Evolutionary conservation across 331 rosid species (phyloP), one percentile per base, ranked within the genome.

Genomic region (Telfairia occidentalis): DNA sequence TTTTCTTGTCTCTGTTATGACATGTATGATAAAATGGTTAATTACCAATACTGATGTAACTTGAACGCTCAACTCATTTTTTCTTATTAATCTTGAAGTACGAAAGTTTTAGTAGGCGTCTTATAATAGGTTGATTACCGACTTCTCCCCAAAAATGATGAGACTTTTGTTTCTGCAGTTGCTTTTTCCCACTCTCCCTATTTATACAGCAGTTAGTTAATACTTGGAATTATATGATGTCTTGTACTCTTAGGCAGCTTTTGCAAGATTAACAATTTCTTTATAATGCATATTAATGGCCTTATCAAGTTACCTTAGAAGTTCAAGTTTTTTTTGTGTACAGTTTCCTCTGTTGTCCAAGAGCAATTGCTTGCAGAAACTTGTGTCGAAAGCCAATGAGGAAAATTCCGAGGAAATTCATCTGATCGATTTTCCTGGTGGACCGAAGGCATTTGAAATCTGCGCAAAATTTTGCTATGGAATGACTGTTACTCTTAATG

Each of bases 381-480:
- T 89, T 64, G 86, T 89, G 38, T 55, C 84, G 4, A 84, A 87
- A 66, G 88, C 86, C 81, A 84, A 76, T 58, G 97, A 89, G 49
- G 97, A 87, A 75, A 85, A 75, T 49, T 83, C 82, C 2, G 96
- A 88, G 10, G 97, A 90, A 82, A 82, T 92, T 78, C 79, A 66
- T 26, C 52, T 95, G 85, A 82, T 46, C 76, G 87, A 86, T 84
- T 90, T 95, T 73, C 99, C 99, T 29, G 97, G 97, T 57, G 99
- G 97, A 5, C 77, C 96, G 2, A 95, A 89, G 79, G 89, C 99
- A 37, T 90, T 95, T 78, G 99, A 95, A 89, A 82, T 91, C 57
- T 95, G 97, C 79, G 96, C 92, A 6, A 95, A 94, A 54, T 94
- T 94, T 85, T 94, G 98, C 81, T 94, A 94, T 78, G 98, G 98